These are phyloP conservation scores for Trichoderma sp. DNA, from an alignment of 2,329 filamentous ascomycete species.

Conservation along the genomic window DNA sequence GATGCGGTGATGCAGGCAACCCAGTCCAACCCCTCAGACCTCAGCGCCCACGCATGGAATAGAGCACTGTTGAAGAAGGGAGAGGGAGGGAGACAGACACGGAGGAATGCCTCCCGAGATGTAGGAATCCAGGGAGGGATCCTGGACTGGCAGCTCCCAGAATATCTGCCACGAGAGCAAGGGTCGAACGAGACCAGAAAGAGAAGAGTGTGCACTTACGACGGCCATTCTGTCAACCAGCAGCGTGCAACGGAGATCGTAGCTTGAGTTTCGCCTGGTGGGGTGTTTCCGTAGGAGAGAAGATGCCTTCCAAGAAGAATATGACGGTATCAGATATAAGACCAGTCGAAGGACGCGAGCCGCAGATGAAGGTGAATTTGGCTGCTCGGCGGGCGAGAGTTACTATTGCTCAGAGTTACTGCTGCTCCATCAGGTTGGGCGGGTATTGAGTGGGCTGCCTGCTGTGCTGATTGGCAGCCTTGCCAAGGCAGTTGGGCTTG, in stretches of 20 bases:
- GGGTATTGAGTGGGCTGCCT: constrained; percentile 13
- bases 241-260: constrained; percentile 32
- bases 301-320: background rate
- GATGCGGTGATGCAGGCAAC: background rate
- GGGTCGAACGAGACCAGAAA: constrained; percentile 13
- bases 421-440: constrained; percentile 14
- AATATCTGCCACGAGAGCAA: constrained; percentile 18
- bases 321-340: constrained; percentile 24
- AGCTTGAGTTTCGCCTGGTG: constrained; percentile 16
- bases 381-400: constrained; percentile 22
- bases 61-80: background rate
- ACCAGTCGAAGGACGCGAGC: constrained; percentile 20
- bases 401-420: constrained; percentile 9
- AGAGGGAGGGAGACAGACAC: background rate
- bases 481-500: constrained; percentile 7
- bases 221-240: constrained; percentile 48
- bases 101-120: background rate
- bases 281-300: constrained; percentile 25
- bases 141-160: constrained; percentile 13
- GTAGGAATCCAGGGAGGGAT: constrained; percentile 24
- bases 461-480: constrained; percentile 19
- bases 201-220: constrained; percentile 40
- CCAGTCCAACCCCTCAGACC: background rate
- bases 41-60: background rate
- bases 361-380: constrained; percentile 26